Evolutionary conservation across 768 basidiomycete species (phyloP), one percentile per base, ranked within the genome.

Genomic region (Lactifluus subvellereus): DNA sequence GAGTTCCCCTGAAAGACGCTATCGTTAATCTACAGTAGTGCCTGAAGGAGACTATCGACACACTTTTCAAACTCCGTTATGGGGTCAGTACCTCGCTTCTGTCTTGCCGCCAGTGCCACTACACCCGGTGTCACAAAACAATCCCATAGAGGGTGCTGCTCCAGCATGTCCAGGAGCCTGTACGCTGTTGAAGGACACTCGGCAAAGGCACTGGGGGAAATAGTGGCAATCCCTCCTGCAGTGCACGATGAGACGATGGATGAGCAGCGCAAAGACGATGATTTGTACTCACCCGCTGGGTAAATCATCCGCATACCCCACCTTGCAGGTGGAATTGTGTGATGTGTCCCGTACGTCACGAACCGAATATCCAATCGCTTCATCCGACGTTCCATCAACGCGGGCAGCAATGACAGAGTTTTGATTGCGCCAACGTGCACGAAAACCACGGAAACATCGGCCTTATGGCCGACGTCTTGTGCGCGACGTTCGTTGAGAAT

Each of bases 241-340:
- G 32, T 10, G 14, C 27, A 62, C 35, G 37, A 35, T 55, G 42
- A 32, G 45, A 37, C 11, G 18, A 50, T 67, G 30, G 27, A 9
- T 14, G 40, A 32, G 38, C 45, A 51, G 30, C 4, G 33, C 30
- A 27, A 42, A 40, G 38, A 60, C 16, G 33, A 33, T 43, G 22
- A 51, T 32, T 22, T 11, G 45, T 37, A 72, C 80, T 54, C 69
- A 89, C 89, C 89, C 60, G 82, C 71, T 43, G 86, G 86, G 69
- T 82, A 90, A 11, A 91, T 80, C 65, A 86, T 85, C 37, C 79
- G 77, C 8, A 89, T 67, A n/a, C 80, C 81, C 87, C 86, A 88
- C 37, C 77, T 72, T 6, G 76, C 70, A 18, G 77, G 78, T n/a
- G 77, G 72, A 14, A 87, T 73, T 18, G 70, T 77, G 33, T 80